These are phyloP conservation scores for Debaryomyces sp. DNA, from an alignment of 1,139 yeast species.

Conservation along the genomic window DNA sequence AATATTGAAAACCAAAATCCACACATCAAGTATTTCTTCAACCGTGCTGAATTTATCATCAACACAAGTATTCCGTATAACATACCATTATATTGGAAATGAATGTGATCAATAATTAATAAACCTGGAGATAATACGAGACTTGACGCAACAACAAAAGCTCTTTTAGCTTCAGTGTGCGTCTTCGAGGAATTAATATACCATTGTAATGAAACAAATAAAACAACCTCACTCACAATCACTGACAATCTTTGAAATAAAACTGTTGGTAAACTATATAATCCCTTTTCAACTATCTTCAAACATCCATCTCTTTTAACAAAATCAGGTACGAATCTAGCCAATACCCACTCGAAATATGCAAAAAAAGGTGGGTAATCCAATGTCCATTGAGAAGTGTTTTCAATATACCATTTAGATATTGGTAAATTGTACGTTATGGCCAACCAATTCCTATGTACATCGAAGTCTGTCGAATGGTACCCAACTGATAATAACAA, in stretches of 20 bases:
- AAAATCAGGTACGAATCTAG: slow-evolving; percentile 66
- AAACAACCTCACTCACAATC: slow-evolving; percentile 69
- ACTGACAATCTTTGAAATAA: slow-evolving; percentile 84
- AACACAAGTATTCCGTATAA: slow-evolving; percentile 81
- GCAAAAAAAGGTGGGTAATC: slow-evolving; percentile 99
- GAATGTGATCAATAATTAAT: slow-evolving; percentile 86
- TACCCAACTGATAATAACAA: slow-evolving; percentile 45
- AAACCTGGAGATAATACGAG: slow-evolving; percentile 88
- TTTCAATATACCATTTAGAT: slow-evolving; percentile 78
- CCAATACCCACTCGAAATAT: slow-evolving; percentile 81
- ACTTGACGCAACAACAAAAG: slow-evolving; percentile 81
- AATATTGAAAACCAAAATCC: slow-evolving; percentile 77
- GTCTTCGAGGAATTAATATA: slow-evolving; percentile 56
- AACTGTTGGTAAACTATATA: slow-evolving; percentile 76
- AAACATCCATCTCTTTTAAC: slow-evolving; percentile 80
- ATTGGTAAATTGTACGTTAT: slow-evolving; percentile 81
- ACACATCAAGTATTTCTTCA: slow-evolving; percentile 58
- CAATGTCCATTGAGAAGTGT: slow-evolving; percentile 90
- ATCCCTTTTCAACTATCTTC: slow-evolving; percentile 64
- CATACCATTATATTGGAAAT: slow-evolving; percentile 94
- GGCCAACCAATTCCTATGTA: slow-evolving; percentile 96
- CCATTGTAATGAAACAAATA: slow-evolving; percentile 73
- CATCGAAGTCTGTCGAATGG: slow-evolving; percentile 94
- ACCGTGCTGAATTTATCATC: slow-evolving; percentile 71
- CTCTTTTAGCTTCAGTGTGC: slow-evolving; percentile 43